phyloP scores from a whole-genome alignment of 768 basidiomycete species.

The Agrocybe pediades region DNA sequence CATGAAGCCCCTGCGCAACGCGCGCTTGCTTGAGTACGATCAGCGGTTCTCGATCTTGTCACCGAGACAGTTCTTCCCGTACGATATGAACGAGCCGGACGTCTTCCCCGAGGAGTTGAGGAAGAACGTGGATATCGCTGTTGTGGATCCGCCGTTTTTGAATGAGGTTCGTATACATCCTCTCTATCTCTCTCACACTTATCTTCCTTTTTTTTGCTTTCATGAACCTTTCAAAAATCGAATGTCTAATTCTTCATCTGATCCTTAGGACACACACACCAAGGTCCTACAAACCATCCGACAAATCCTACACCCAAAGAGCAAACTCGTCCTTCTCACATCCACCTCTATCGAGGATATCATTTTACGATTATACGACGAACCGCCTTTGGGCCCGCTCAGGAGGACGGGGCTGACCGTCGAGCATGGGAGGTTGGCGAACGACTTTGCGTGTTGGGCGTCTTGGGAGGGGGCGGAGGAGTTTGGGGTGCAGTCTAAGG shows the following conservation, averaged over 20 bases:
- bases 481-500: conserved; percentile 28
- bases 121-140: conserved; percentile 36
- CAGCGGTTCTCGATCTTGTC: conserved; percentile 42
- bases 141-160: conserved; percentile 48
- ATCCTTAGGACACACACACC: conserved; percentile 38
- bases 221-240: not conserved
- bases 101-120: conserved; percentile 33
- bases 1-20: conserved; percentile 30
- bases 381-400: conserved; percentile 40
- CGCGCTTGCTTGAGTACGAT: conserved; percentile 43
- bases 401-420: conserved; percentile 32
- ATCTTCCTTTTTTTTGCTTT: no score
- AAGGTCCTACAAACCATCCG: conserved; percentile 38
- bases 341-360: conserved; percentile 39
- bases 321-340: conserved; percentile 40
- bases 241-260: not conserved
- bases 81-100: conserved; percentile 47
- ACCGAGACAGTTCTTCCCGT: conserved; percentile 39
- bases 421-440: conserved; percentile 39
- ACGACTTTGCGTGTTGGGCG: conserved; percentile 47
- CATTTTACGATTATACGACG: conserved; percentile 34
- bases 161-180: conserved; percentile 37
- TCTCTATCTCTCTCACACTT: no score
- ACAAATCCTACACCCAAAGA: conserved; percentile 40
- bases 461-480: conserved; percentile 41